phyloP scores from a whole-genome alignment of 441 rosid species.

The Biscutella laevigata region DNA sequence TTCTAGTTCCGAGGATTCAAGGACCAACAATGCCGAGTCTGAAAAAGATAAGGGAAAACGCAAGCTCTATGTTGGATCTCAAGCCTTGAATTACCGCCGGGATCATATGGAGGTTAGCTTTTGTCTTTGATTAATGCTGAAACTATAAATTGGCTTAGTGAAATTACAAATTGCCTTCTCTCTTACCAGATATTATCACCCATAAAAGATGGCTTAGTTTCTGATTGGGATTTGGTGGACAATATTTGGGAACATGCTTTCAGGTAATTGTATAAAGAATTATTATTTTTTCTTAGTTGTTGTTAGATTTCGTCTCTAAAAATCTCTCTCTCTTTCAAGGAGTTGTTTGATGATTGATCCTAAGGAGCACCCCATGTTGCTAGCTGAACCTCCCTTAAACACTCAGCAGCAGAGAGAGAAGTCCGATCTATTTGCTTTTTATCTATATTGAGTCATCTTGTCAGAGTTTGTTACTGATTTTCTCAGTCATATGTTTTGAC shows the following conservation, averaged over 20 bases:
- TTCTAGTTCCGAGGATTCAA: constrained; percentile 53
- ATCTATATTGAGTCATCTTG: not conserved
- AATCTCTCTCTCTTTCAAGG: constrained; percentile 31
- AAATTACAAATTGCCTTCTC: not conserved
- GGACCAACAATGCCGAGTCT: constrained; percentile 55
- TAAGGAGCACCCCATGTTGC: constrained; percentile 96
- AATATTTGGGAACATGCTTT: constrained; percentile 98
- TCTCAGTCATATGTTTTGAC: constrained; percentile 35
- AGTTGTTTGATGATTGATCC: constrained; percentile 92
- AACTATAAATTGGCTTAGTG: not conserved
- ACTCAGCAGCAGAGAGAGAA: constrained; percentile 91
- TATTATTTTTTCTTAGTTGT: not conserved
- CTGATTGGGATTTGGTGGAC: constrained; percentile 95
- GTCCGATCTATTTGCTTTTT: constrained; percentile 26
- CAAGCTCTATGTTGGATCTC: constrained; percentile 83
- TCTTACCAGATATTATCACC: constrained; percentile 64
- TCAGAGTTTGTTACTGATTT: constrained; percentile 12
- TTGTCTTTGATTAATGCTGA: not conserved
- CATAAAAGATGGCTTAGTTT: constrained; percentile 84
- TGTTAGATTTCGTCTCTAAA: constrained; percentile 10
- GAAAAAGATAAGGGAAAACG: constrained; percentile 54
- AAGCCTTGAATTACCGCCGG: constrained; percentile 74
- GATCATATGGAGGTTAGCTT: constrained; percentile 87
- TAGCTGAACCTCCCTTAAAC: constrained; percentile 93
- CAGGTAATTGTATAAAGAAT: constrained; percentile 33